Conservation (phyloP, 2,329 filamentous ascomycete genomes). For the Fusarium abutilonis region DNA sequence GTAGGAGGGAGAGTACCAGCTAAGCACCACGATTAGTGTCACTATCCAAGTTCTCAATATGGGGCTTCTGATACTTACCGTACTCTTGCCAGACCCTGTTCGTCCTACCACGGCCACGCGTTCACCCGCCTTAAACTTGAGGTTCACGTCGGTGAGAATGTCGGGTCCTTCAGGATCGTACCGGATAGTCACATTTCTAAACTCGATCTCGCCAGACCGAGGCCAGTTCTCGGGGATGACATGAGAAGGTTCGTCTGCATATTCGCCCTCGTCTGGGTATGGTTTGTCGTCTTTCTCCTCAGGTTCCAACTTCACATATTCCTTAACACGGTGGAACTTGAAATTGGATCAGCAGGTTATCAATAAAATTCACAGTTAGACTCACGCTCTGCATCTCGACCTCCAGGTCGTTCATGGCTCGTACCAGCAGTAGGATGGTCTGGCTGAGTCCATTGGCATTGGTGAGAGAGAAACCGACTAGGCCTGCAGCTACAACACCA, state of each 20-base stretch:
- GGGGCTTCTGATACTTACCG: constrained; percentile 59
- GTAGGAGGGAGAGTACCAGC: constrained; percentile 64
- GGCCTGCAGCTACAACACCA: constrained; percentile 58
- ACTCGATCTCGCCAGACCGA: constrained; percentile 59
- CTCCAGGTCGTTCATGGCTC: constrained; percentile 65
- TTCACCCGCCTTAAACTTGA: constrained; percentile 70
- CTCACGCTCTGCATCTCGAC: constrained; percentile 65
- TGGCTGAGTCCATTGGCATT: constrained; percentile 65
- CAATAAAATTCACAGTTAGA: constrained; percentile 6
- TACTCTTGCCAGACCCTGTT: constrained; percentile 86
- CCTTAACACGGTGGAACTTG: constrained; percentile 60
- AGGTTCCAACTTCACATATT: constrained; percentile 57
- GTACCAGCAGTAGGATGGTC: constrained; percentile 62
- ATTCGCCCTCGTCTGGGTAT: constrained; percentile 53
- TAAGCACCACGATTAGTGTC: constrained; percentile 30
- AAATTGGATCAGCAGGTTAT: constrained; percentile 26
- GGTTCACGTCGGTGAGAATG: constrained; percentile 61
- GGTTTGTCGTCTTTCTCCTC: constrained; percentile 56
- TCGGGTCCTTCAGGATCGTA: constrained; percentile 58
- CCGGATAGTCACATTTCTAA: constrained; percentile 61
- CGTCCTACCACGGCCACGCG: constrained; percentile 83
- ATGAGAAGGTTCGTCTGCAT: constrained; percentile 52
- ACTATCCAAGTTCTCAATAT: neutral
- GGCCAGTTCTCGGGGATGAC: constrained; percentile 58
- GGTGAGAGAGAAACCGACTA: constrained; percentile 66